phyloP scores from a whole-genome alignment of 768 basidiomycete species.

The Mycena galericulata region DNA sequence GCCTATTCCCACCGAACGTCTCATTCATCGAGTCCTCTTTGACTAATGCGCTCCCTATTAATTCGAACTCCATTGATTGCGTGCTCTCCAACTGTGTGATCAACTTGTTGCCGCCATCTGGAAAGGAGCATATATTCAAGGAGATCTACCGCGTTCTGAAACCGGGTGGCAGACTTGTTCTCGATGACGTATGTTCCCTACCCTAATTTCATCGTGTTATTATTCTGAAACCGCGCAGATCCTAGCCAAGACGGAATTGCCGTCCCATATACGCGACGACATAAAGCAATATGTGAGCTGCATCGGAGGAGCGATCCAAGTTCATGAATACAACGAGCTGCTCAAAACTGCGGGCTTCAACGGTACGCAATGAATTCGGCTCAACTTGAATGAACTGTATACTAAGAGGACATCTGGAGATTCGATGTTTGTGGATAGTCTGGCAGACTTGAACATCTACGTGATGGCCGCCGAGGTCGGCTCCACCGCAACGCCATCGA shows the following conservation, averaged over 20 bases:
- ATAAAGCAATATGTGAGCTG: conserved; percentile 57
- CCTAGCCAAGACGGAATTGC: conserved; percentile 57
- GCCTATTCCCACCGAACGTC: conserved; percentile 60
- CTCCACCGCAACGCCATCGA: not conserved
- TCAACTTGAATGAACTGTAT: not conserved
- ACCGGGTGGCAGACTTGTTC: conserved; percentile 65
- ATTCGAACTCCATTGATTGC: conserved; percentile 62
- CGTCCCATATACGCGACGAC: conserved; percentile 55
- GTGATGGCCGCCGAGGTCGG: conserved; percentile 28
- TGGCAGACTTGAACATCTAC: conserved; percentile 56
- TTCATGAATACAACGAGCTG: conserved; percentile 52
- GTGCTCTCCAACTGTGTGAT: conserved; percentile 70
- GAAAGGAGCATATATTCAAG: conserved; percentile 56
- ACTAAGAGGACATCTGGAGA: conserved; percentile 46
- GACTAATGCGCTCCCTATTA: conserved; percentile 60
- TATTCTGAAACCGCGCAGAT: conserved; percentile 47
- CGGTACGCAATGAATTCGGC: conserved; percentile 42
- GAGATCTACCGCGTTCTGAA: conserved; percentile 65
- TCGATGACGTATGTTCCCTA: conserved; percentile 58
- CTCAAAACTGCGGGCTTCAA: conserved; percentile 55
- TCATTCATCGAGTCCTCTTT: conserved; percentile 59
- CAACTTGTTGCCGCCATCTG: conserved; percentile 58
- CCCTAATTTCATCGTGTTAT: not conserved
- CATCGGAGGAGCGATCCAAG: conserved; percentile 58
- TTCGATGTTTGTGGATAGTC: conserved; percentile 52